Evolutionary conservation across 306 rosid genomes (phyloP), one percentile per base, ranked within the genome.

Genomic region (Prinsepia uniflora): DNA sequence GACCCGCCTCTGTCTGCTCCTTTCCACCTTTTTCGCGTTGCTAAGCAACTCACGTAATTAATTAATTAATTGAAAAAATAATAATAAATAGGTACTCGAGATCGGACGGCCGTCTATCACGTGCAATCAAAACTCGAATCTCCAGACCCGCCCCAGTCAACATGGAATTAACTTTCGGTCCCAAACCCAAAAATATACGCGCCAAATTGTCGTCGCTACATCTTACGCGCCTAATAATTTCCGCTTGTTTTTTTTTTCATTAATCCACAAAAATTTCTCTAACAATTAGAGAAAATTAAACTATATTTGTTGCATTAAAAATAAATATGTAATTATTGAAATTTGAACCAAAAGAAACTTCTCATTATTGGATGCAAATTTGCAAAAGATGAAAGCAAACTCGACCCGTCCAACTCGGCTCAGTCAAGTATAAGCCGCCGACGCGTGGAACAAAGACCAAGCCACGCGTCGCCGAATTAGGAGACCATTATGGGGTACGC

Each of bases 71-170:
- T 1, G 40, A 9, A 18, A 8, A 2, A 52, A 10, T 6, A 3
- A 9, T 0, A 12, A 22, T 2, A 39, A 24, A 45, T 8, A 8
- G 6, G 24, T 17, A 30, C 55, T 8, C n/a, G 40, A 58, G 63
- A 75, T 72, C 78, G 76, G 76, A 70, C 81, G 84, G 77, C 77
- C 71, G 75, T 61, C 39, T 62, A 63, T 47, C 84, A 80, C 78
- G 81, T 80, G 81, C 75, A 50, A 17, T 65, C 55, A 19, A 0
- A 4, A 19, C 74, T 46, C 79, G 56, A 74, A 74, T 74, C 72
- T 61, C 68, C 61, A 74, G 57, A 61, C 5, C 39, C 19, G 10
- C 15, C 68, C 44, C 76, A 47, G 83, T 79, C 83, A 79, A 79
- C 76, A 48, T 22, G 40, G 57, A 69, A 69, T 63, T 36, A 61